Percentiles rank a stretch among this genome's conserved stretches.
phyloP scores from a whole-genome alignment of 257 asterid genomes.

The Lavandula angustifolia region DNA sequence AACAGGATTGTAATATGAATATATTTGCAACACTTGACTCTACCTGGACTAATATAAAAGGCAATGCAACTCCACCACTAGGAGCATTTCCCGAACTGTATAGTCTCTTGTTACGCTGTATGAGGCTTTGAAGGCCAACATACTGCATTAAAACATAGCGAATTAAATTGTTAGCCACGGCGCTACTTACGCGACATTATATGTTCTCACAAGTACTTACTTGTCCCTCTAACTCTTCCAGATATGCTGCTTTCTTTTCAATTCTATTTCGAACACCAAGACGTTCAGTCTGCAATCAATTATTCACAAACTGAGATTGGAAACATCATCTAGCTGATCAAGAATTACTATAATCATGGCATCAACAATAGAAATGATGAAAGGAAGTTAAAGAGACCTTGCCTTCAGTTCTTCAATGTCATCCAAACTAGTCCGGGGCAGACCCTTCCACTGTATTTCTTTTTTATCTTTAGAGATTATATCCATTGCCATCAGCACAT shows the following conservation, averaged over 20 bases:
- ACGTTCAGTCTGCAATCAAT: slow-evolving; percentile 58
- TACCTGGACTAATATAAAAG: slow-evolving; percentile 96
- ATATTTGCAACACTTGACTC: slow-evolving; percentile 17
- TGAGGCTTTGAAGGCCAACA: slow-evolving; percentile 73
- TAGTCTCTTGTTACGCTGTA: slow-evolving; percentile 66
- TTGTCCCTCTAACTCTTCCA: slow-evolving; percentile 79
- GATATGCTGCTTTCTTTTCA: slow-evolving; percentile 80
- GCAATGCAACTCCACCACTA: slow-evolving; percentile 84
- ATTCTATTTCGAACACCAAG: slow-evolving; percentile 63
- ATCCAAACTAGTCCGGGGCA: slow-evolving; percentile 66
- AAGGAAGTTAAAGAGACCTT: slow-evolving; percentile 16
- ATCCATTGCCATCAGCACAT: slow-evolving; percentile 94
- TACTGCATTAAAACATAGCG: slow-evolving; percentile 46
- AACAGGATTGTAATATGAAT: no score
- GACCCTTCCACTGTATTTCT: slow-evolving; percentile 91
- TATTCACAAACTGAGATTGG: background rate
- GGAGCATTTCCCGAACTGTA: slow-evolving; percentile 86
- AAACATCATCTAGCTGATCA: background rate
- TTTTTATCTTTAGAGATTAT: slow-evolving; percentile 84
- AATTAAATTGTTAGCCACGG: no score
- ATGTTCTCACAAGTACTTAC: slow-evolving; percentile 32
- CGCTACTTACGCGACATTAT: no score
- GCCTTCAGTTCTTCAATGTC: slow-evolving; percentile 83
- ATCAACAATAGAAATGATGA: background rate
- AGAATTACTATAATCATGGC: background rate